These are phyloP conservation scores for Ogataea methanolica DNA, from an alignment of 805 yeast species.

Conservation along the genomic window DNA sequence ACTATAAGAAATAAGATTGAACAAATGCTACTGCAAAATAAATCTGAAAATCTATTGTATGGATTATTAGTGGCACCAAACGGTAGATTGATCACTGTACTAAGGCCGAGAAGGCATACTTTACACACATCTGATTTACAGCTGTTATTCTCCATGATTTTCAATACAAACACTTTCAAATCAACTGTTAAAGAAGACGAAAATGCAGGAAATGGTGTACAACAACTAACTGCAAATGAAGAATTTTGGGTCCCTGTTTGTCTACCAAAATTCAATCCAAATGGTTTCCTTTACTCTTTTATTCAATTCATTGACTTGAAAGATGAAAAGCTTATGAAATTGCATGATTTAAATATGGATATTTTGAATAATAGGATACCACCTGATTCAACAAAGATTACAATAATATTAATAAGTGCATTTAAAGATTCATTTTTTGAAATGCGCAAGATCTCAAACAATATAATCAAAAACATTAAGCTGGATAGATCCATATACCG, in stretches of 20 bases:
- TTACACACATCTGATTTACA: conserved; percentile 80
- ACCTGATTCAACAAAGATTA: conserved; percentile 29
- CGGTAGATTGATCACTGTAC: conserved; percentile 60
- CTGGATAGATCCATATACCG: conserved; percentile 31
- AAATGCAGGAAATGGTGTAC: conserved; percentile 9
- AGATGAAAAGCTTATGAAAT: conserved; percentile 25
- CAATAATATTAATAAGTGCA: conserved; percentile 51
- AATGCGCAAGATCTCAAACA: conserved; percentile 56
- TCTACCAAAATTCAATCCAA: conserved; percentile 81
- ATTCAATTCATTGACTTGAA: conserved; percentile 53
- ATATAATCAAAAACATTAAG: conserved; percentile 41
- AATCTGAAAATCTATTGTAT: conserved; percentile 59
- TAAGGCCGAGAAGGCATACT: conserved; percentile 75
- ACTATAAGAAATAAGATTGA: conserved; percentile 55
- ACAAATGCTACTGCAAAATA: conserved; percentile 43
- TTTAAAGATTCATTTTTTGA: conserved; percentile 77
- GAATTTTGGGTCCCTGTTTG: conserved; percentile 95
- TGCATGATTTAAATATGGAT: conserved; percentile 25
- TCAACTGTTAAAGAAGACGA: conserved; percentile 27
- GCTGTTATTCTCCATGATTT: conserved; percentile 65
- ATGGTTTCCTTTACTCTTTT: conserved; percentile 82
- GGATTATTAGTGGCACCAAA: conserved; percentile 65
- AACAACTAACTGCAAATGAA: conserved; percentile 37
- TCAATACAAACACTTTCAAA: conserved; percentile 48
- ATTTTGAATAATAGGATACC: conserved; percentile 7